Evolutionary conservation across 2,329 filamentous ascomycete genomes (phyloP), one percentile per base, ranked within the genome.

Genomic region (Pochonia chlamydosporia): DNA sequence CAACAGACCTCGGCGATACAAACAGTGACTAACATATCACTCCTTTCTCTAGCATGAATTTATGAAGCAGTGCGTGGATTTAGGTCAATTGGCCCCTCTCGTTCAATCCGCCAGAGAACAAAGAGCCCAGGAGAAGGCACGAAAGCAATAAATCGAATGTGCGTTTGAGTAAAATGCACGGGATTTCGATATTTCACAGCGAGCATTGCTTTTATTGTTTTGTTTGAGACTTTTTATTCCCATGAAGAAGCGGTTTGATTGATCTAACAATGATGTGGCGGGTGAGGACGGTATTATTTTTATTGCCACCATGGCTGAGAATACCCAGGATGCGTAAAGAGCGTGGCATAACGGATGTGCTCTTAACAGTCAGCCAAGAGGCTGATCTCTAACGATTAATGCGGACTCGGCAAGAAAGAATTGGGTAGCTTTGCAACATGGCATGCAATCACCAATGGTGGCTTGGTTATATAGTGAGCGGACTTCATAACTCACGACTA

Each of bases 101-200:
- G 92, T 97, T 44, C 82, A 85, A 60, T 87, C 90, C 36, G 92
- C 92, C 41, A 81, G 91, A 55, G 82, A 89, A 63, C 90, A 90
- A 54, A 81, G 91, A 64, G 87, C 87, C 23, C 85, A 92, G 60
- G 92, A 97, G 69, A 89, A 88, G 69, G 82, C 83, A 50, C 79
- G 82, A 54, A 88, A 88, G 65, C 59, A 63, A 54, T 64, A 57
- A 54, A 26, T 13, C 20, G 13, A 23, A 44, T 37, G 45, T 43
- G 42, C 40, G 25, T 48, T 24, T 28, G 21, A 16, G 24, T 18
- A 24, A 8, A 8, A 24, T 23, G 35, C 35, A 39, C 9, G 33
- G 30, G 44, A 13, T 35, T 41, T 49, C 30, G 24, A 33, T 48
- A 40, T 37, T 23, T 39, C 28, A 43, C 30, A 48, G 49, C 45